Evolutionary conservation across 345 rosid species (phyloP).

Genomic region (Camelina sativa): DNA sequence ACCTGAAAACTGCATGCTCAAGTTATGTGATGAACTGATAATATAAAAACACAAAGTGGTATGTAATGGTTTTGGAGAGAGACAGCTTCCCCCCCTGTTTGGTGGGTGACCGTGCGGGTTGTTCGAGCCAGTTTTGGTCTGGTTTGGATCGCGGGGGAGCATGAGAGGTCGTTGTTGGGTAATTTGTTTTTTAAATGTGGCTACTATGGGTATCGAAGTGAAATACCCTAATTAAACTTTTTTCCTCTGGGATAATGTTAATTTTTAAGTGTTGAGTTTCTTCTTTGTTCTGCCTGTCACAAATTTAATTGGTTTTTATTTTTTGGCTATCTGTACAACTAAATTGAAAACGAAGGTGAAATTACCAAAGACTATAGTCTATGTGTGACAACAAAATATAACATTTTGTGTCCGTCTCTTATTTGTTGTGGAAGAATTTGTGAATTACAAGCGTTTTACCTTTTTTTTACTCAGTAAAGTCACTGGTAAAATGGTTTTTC

Average conservation of each 20-base stretch:
- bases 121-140: slow-evolving; percentile 32
- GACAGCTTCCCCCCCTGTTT: slow-evolving; percentile 11
- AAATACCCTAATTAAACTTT: slow-evolving; percentile 28
- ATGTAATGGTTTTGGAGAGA: slow-evolving; percentile 49
- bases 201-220: slow-evolving; percentile 34
- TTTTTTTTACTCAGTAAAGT: no score
- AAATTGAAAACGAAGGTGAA: not conserved
- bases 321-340: not conserved
- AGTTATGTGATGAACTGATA: slow-evolving; percentile 63
- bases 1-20: slow-evolving; percentile 42
- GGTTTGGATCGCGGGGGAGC: slow-evolving; percentile 24
- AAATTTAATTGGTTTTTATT: not conserved
- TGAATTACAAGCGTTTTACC: no score
- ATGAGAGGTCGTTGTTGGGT: slow-evolving; percentile 15
- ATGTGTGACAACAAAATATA: not conserved
- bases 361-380: not conserved
- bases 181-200: slow-evolving; percentile 29
- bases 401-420: no score
- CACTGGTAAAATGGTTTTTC: no score
- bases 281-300: not conserved
- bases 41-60: slow-evolving; percentile 45
- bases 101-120: slow-evolving; percentile 28
- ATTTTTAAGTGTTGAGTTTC: not conserved
- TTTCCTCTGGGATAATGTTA: not conserved
- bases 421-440: no score